Conservation (phyloP, 192 early-diverging fungal species). For the Podila verticillata region DNA sequence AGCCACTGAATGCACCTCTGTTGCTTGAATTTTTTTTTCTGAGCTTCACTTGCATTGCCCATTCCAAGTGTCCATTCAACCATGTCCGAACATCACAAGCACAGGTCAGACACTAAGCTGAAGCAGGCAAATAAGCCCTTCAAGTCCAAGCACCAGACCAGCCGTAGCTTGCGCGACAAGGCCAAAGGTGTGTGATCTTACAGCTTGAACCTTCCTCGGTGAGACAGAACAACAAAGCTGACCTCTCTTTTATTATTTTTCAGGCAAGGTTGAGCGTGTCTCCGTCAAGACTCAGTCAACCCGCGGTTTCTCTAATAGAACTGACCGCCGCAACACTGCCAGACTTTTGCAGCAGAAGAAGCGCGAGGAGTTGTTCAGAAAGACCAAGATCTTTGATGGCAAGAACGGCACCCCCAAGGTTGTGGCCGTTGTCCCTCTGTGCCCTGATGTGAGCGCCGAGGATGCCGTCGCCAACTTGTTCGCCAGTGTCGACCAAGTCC, state of each 20-base stretch:
- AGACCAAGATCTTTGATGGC: slow-evolving; percentile 87
- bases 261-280: slow-evolving; percentile 74
- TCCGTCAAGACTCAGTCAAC: slow-evolving; percentile 65
- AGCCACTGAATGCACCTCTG: not conserved
- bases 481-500: slow-evolving; percentile 52
- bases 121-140: slow-evolving; percentile 97
- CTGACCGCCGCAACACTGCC: slow-evolving; percentile 85
- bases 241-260: not conserved
- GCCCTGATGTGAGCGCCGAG: slow-evolving; percentile 73
- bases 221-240: too few relatives aligned
- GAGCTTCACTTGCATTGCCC: not conserved
- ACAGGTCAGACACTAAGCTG: slow-evolving; percentile 64
- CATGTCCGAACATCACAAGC: slow-evolving; percentile 50
- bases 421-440: slow-evolving; percentile 90
- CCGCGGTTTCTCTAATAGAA: slow-evolving; percentile 61
- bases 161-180: slow-evolving; percentile 80
- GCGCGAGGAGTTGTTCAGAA: slow-evolving; percentile 71
- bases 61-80: slow-evolving; percentile 12
- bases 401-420: slow-evolving; percentile 87
- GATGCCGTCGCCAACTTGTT: slow-evolving; percentile 64
- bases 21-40: slow-evolving; percentile 25
- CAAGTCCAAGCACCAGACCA: slow-evolving; percentile 92
- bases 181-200: slow-evolving; percentile 68
- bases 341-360: slow-evolving; percentile 86
- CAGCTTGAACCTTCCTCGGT: not conserved